Conservation (phyloP, 1,284 basidiomycete species). For the Sporisorium exsertum region DNA sequence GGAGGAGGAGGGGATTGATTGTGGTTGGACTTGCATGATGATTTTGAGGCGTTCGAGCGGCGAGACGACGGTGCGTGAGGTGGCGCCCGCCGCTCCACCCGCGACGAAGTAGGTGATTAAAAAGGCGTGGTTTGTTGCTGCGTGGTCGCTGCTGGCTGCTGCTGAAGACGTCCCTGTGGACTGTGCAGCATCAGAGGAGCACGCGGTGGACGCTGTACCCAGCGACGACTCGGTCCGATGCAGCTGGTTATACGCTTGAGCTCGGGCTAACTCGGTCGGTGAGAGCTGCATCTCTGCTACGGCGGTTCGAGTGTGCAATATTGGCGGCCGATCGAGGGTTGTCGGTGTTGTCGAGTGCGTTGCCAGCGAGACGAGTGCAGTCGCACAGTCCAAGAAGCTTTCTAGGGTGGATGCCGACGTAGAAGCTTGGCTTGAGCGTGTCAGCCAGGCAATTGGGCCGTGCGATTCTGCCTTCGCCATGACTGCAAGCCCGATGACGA, state of each 20-base stretch:
- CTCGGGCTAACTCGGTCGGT: constrained; percentile 32
- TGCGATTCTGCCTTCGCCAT: constrained; percentile 13
- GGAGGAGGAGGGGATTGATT: constrained; percentile 1
- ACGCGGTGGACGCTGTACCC: not conserved
- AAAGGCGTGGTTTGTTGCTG: constrained; percentile 42
- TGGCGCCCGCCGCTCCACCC: constrained; percentile 75
- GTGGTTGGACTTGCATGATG: constrained; percentile 77
- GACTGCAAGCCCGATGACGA: not conserved
- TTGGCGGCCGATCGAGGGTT: constrained; percentile 23
- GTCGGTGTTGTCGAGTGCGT: not conserved
- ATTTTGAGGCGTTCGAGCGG: constrained; percentile 93
- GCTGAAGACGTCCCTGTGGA: constrained; percentile 1
- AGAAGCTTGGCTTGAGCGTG: constrained; percentile 42
- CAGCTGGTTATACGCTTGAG: constrained; percentile 27
- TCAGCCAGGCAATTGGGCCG: constrained; percentile 13
- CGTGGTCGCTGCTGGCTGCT: not conserved
- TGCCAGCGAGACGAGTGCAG: constrained; percentile 16
- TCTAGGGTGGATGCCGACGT: constrained; percentile 47
- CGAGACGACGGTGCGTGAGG: constrained; percentile 89
- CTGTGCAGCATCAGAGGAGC: not conserved
- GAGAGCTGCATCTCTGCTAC: constrained; percentile 4
- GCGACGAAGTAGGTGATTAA: constrained; percentile 74
- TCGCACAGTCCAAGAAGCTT: constrained; percentile 29
- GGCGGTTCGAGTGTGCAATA: constrained; percentile 15
- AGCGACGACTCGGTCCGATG: constrained; percentile 8